Evolutionary conservation across 176 grass and related monocot genomes (phyloP), one percentile per base, ranked within the genome.

Genomic region (Aegilops umbellulata): DNA sequence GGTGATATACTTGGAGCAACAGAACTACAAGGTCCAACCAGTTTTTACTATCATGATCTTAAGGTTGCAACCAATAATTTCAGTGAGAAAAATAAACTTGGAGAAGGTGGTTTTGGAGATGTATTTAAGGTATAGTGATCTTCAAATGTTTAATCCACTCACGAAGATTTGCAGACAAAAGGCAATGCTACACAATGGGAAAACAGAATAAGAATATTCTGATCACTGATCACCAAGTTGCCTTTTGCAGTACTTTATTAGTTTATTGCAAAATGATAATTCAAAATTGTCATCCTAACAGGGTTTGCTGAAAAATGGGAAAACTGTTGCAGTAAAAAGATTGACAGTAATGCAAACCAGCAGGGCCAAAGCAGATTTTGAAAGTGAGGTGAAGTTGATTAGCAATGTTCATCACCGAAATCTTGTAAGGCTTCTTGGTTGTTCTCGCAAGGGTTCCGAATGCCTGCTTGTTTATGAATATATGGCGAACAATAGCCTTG

Each of bases 381-480:
- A 87, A 65, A 94, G 84, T 61, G 95, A 97, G 78, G 95, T 97
- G 77, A 94, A 92, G 84, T 82, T 97, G 70, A 97, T 97, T 78
- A 94, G 92, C 90, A 94, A 97, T 86, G 90, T 94, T 84, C 95
- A 92, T 87, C 92, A 97, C 61, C 86, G 92, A 62, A 94, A 94
- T 92, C 80, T 94, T 73, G 90, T 94, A 49, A 81, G 95, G 61
- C 88, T 97, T 47, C 90, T 97, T 87, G 95, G 92, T 60, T 94
- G 86, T 78, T 94, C 95, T 76, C 84, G 67, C 82, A 94, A 92
- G 87, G 88, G 92, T 74, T 80, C 75, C 7, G 63, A 90, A 64
- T 91, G 88, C 80, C 67, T 97, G 30, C 92, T 97, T 77, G 94
- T 97, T 70, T 94, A 97, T 75, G 94, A 97, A 91, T 97, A 92